Evolutionary conservation across 805 yeast species (phyloP).

Genomic region (Barnettozyma salicaria): DNA sequence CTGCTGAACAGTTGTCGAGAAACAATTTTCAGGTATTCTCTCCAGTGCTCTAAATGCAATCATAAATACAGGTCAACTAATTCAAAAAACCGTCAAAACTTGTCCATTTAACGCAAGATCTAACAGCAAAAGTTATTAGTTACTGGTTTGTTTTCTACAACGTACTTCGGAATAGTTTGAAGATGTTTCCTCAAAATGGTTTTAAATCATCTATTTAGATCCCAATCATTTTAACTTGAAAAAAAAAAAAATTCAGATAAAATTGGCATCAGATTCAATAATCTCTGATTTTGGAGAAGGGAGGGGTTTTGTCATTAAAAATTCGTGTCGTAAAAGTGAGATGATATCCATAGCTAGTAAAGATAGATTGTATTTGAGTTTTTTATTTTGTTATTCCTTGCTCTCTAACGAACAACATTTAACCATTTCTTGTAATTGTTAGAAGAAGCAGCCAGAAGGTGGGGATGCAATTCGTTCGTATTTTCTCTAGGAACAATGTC

Average conservation of each 20-base stretch:
- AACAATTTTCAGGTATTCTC: too few species aligned
- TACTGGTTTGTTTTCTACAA: too few species aligned
- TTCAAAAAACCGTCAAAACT: too few species aligned
- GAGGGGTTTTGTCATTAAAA: constrained; percentile 2
- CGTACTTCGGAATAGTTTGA: too few species aligned
- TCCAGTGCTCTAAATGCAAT: too few species aligned
- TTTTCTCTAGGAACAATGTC: constrained; percentile 20
- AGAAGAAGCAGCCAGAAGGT: constrained; percentile 25
- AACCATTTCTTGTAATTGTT: constrained; percentile 28
- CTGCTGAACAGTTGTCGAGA: too few species aligned
- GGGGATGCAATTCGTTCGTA: constrained; percentile 18
- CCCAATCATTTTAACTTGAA: neutral
- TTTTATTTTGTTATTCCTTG: neutral
- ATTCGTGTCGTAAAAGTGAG: constrained; percentile 6
- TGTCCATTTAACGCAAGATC: too few species aligned
- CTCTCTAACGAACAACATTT: constrained; percentile 17
- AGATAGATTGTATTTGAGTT: neutral
- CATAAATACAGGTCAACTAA: too few species aligned
- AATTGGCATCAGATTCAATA: too few species aligned
- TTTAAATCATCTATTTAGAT: too few species aligned
- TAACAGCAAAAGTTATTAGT: too few species aligned
- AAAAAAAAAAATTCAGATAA: neutral
- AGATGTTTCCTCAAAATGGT: too few species aligned
- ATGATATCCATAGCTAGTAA: neutral
- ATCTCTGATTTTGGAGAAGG: neutral